Evolutionary conservation across 139 green algal species (phyloP).

Genomic region (Pedinophyceae sp.): DNA sequence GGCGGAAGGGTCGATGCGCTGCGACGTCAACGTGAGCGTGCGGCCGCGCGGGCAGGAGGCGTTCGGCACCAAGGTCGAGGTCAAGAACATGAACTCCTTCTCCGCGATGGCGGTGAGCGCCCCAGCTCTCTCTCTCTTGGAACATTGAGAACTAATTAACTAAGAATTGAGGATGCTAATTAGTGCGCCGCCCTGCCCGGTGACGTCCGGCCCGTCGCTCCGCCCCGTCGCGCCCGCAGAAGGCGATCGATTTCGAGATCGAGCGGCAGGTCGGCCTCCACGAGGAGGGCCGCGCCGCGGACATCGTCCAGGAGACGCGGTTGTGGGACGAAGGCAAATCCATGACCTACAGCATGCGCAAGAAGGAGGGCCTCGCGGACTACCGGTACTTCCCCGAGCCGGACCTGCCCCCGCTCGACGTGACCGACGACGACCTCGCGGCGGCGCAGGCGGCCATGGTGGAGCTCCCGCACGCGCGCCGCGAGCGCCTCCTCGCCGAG

Average conservation of each 20-base stretch:
- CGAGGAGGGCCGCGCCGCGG: conserved; percentile 27
- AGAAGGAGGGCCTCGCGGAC: conserved; percentile 90
- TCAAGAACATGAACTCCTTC: conserved; percentile 99
- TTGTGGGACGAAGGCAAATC: conserved; percentile 77
- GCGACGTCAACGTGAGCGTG: conserved; percentile 80
- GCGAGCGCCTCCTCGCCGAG: conserved; percentile 36
- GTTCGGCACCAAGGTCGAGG: conserved; percentile 92
- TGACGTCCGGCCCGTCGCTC: no score
- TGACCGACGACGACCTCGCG: conserved; percentile 32
- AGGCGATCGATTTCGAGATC: conserved; percentile 88
- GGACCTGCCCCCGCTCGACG: conserved; percentile 61
- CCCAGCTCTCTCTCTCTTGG: no score
- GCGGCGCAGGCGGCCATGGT: conserved; percentile 34
- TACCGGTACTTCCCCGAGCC: conserved; percentile 98
- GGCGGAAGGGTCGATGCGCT: conserved; percentile 75
- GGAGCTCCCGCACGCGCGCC: conserved; percentile 57
- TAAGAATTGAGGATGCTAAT: no score
- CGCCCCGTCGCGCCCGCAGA: no score
- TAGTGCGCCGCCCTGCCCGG: no score
- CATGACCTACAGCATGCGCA: conserved; percentile 63
- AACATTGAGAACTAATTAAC: no score
- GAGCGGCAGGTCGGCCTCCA: conserved; percentile 58
- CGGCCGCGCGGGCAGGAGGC: conserved; percentile 11
- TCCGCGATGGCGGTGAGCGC: no score
- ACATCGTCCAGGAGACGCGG: conserved; percentile 87